These are phyloP conservation scores for Chamaenerion angustifolium DNA, from an alignment of 345 rosid species.

Conservation along the genomic window DNA sequence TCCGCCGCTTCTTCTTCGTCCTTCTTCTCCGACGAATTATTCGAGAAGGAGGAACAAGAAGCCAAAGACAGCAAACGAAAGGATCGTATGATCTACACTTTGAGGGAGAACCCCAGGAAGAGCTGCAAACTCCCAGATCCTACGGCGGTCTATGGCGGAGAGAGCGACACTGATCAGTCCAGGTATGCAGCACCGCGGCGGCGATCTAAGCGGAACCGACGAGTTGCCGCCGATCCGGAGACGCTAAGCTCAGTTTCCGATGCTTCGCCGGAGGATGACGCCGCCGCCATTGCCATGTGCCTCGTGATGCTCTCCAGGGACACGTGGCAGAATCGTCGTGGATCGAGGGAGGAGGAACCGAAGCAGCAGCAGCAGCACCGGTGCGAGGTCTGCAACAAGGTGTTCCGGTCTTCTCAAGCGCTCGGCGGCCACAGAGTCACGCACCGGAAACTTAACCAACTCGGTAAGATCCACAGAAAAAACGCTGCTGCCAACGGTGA, in stretches of 20 bases:
- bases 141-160: no score
- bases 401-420: constrained; percentile 42
- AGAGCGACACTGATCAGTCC: no score
- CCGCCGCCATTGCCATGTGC: constrained; percentile 46
- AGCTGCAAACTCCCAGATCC: constrained; percentile 57
- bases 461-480: neutral
- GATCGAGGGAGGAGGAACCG: neutral
- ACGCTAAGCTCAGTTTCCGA: no score
- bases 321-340: constrained; percentile 14
- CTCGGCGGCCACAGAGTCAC: constrained; percentile 33
- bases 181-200: no score
- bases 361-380: constrained; percentile 13
- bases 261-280: constrained; percentile 21
- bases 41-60: constrained; percentile 6
- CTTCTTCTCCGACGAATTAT: no score
- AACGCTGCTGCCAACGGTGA: neutral
- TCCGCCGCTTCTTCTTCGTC: constrained; percentile 24
- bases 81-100: neutral
- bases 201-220: no score
- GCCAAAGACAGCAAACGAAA: neutral
- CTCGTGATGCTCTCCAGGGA: constrained; percentile 93
- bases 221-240: no score
- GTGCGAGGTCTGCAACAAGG: constrained; percentile 46
- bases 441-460: constrained; percentile 8
- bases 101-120: constrained; percentile 8